These are phyloP conservation scores for Brassica nigra DNA, from an alignment of 345 rosid species.

Conservation along the genomic window DNA sequence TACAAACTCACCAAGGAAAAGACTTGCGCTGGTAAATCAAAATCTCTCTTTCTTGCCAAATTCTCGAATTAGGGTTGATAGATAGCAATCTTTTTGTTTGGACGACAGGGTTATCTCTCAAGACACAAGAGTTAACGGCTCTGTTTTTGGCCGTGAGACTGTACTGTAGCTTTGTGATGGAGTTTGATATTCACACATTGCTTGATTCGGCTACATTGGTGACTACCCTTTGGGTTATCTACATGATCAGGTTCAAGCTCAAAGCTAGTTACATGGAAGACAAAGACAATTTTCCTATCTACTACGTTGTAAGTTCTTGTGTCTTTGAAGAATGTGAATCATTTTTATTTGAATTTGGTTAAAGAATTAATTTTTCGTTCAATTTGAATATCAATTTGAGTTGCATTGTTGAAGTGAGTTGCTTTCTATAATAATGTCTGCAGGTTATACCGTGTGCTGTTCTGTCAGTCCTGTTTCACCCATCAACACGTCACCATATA, in stretches of 20 bases:
- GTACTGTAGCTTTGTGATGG: constrained; percentile 93
- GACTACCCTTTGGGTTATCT: constrained; percentile 85
- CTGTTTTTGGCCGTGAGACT: constrained; percentile 76
- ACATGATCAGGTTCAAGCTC: constrained; percentile 84
- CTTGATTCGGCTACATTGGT: constrained; percentile 79
- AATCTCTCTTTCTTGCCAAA: background rate
- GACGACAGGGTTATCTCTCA: constrained; percentile 72
- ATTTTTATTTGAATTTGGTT: too few species aligned
- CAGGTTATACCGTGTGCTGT: constrained; percentile 76
- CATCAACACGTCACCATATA: constrained; percentile 67
- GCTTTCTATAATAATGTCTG: background rate
- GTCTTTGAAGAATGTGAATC: background rate
- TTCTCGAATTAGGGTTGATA: background rate
- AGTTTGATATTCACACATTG: constrained; percentile 81
- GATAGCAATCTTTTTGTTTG: background rate
- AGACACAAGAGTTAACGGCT: constrained; percentile 88
- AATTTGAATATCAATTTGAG: too few species aligned
- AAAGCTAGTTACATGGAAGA: constrained; percentile 83
- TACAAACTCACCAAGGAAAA: constrained; percentile 88
- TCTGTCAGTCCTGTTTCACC: constrained; percentile 68
- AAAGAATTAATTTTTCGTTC: too few species aligned
- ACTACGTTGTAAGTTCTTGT: constrained; percentile 63
- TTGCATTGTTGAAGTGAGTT: too few species aligned
- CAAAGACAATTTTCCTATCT: constrained; percentile 79
- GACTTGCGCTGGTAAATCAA: constrained; percentile 73